A percentile compares a stretch with the other conserved stretches of the same genome.
Conservation (phyloP, 805 yeast species). For the Candida tibetensis region DNA sequence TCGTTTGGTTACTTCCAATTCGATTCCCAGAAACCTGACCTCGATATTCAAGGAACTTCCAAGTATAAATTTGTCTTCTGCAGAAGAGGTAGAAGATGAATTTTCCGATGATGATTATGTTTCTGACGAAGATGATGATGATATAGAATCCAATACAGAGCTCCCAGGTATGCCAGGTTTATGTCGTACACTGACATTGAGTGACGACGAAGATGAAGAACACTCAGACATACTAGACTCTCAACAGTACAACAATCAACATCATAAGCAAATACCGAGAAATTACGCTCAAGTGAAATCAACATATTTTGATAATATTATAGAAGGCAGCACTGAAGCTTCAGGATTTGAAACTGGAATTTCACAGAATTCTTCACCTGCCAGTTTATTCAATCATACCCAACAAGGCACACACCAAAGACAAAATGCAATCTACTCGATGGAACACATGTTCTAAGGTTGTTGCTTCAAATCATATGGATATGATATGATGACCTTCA, state of each 20-base stretch:
- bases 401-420: constrained; percentile 19
- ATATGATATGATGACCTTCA: no score
- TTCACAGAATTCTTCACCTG: neutral
- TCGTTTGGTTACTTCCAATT: neutral
- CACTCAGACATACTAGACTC: neutral
- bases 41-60: constrained; percentile 17
- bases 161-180: constrained; percentile 25
- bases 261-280: constrained; percentile 2
- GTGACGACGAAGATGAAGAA: constrained; percentile 20
- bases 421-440: constrained; percentile 33
- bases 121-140: constrained; percentile 4
- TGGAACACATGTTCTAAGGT: constrained; percentile 36
- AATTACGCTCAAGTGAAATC: no score
- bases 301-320: no score
- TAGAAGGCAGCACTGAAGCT: no score
- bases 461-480: neutral
- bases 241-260: constrained; percentile 3
- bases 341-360: no score
- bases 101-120: constrained; percentile 10
- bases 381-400: neutral
- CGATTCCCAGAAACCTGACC: neutral
- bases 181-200: constrained; percentile 14
- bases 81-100: constrained; percentile 15
- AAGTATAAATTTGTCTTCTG: constrained; percentile 13
- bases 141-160: no score